Evolutionary conservation across 345 rosid species (phyloP).

Genomic region (Eucalyptus tenuipes): DNA sequence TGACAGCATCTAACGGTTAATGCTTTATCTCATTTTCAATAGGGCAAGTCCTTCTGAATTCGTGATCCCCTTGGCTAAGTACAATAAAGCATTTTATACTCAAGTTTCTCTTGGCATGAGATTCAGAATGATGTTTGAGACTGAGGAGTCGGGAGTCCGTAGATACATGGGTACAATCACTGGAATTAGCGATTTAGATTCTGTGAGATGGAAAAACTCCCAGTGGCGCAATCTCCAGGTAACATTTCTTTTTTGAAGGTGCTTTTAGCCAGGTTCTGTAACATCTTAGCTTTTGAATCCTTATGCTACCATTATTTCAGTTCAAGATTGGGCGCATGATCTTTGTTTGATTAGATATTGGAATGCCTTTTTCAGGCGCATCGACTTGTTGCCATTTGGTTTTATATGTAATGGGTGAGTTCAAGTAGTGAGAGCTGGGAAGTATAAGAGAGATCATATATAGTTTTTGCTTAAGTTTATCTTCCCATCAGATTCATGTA

Average conservation of each 20-base stretch:
- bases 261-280: background rate
- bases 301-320: background rate
- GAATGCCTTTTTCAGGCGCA: background rate
- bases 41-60: constrained; percentile 97
- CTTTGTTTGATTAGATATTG: background rate
- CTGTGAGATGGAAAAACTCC: constrained; percentile 85
- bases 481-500: background rate
- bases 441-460: background rate
- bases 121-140: constrained; percentile 97
- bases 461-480: background rate
- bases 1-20: constrained; percentile 4
- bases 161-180: constrained; percentile 97
- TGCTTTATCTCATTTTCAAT: constrained; percentile 5
- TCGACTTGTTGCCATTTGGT: background rate
- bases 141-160: constrained; percentile 92
- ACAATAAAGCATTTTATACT: constrained; percentile 71
- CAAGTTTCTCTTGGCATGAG: constrained; percentile 95
- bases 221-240: constrained; percentile 99
- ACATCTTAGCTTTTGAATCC: background rate
- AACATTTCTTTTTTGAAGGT: background rate
- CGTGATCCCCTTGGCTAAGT: constrained; percentile 94
- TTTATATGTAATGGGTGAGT: background rate
- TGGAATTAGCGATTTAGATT: constrained; percentile 77
- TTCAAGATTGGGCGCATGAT: background rate
- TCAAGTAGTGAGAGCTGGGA: background rate